Evolutionary conservation across 352 stramenopile species (phyloP), one percentile per base, ranked within the genome.

Genomic region (Pythium angustatum): DNA sequence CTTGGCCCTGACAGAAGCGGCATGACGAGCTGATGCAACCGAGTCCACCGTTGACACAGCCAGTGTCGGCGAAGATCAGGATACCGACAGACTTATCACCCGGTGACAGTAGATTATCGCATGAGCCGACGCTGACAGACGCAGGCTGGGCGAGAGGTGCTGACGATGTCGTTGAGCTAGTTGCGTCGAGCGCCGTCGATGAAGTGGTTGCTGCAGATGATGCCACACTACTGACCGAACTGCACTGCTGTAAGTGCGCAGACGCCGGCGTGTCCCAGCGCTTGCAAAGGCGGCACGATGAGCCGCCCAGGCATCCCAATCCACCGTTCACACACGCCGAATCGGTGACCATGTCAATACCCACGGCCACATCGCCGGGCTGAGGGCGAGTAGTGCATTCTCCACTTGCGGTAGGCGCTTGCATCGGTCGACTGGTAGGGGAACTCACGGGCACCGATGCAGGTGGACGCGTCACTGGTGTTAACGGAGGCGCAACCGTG

Each of bases 351-450:
- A 58, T 54, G 31, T 43, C 24, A 11, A 79, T 72, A 17, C 74
- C 74, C 8, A 69, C 68, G 3, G 59, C 63, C 27, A 64, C 55
- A 48, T 79, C 72, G 15, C 71, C 69, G 33, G 38, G 51, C 24
- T 59, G 26, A 17, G 59, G 36, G 30, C 33, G 30, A n/a, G 24
- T 38, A 11, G 19, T 30, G 28, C 43, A 55, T 5, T 48, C 24
- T 17, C 21, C 47, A 27, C 31, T 31, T 34, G 19, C 11, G 7
- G 17, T 27, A 9, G 9, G n/a, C 8, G 21, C 8, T 30, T n/a
- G 11, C 8, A 24, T 33, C 4, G 43, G 28, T 10, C 14, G 36
- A 34, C n/a, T n/a, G n/a, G 51, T 52, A 17, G 40, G 38, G 7
- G 15, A 24, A 10, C 9, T 36, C 5, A 28, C 24, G n/a, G 17